Percentiles rank a stretch among this genome's conserved stretches.
These are phyloP conservation scores for Mortierella sp. DNA, from an alignment of 371 early-diverging fungal species.

Conservation along the genomic window DNA sequence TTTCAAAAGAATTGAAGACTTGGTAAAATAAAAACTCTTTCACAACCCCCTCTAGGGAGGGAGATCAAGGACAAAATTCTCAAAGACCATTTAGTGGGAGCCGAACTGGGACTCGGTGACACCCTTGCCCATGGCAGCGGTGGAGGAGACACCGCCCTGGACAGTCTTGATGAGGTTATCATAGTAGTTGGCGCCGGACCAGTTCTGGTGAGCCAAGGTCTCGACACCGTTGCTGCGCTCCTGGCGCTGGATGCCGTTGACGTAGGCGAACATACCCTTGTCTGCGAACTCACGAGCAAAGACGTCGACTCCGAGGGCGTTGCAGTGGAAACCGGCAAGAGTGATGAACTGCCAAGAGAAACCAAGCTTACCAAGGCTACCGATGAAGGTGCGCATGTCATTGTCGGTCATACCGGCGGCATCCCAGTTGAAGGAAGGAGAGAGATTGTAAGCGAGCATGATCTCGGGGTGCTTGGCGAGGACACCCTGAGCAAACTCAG, in stretches of 20 bases:
- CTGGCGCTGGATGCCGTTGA: constrained; percentile 93
- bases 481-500: constrained; percentile 93
- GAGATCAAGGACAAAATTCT: neutral
- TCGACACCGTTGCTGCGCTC: constrained; percentile 94
- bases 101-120: constrained; percentile 88
- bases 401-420: constrained; percentile 93
- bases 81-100: constrained; percentile 31
- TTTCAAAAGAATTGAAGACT: neutral
- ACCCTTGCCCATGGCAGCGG: constrained; percentile 98
- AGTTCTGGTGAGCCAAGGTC: constrained; percentile 96
- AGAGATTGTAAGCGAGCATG: constrained; percentile 95
- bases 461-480: constrained; percentile 65
- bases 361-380: constrained; percentile 90
- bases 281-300: constrained; percentile 93
- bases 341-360: constrained; percentile 99
- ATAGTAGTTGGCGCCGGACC: constrained; percentile 98
- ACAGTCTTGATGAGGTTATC: constrained; percentile 95
- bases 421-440: constrained; percentile 99
- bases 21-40: neutral
- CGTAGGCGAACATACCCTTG: constrained; percentile 96
- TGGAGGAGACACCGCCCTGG: constrained; percentile 93
- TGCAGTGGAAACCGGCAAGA: constrained; percentile 96
- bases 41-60: constrained; percentile 11
- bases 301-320: constrained; percentile 84
- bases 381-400: constrained; percentile 87